phyloP scores from a whole-genome alignment of 2,329 filamentous ascomycete genomes.

The Alternaria brassicicola region DNA sequence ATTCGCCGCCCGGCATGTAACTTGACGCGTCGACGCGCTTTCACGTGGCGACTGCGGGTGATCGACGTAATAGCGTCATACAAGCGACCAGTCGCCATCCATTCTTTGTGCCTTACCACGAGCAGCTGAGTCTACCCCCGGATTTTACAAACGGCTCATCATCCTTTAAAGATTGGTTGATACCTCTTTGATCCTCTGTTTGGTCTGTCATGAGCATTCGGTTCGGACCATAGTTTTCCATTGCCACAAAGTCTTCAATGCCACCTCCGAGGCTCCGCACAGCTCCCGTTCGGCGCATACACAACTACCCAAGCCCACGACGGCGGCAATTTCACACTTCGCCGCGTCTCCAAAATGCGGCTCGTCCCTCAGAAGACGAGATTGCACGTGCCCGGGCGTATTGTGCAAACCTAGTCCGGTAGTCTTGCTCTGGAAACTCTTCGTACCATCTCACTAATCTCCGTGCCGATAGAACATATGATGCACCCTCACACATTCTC shows the following conservation, averaged over 20 bases:
- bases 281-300: conserved; percentile 27
- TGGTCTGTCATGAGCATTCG: conserved; percentile 14
- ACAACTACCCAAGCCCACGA: conserved; percentile 3
- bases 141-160: neutral
- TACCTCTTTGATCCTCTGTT: neutral
- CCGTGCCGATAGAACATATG: conserved; percentile 69
- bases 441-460: neutral
- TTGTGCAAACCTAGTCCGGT: conserved; percentile 65
- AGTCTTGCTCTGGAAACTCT: conserved; percentile 4
- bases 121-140: neutral
- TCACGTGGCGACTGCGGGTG: conserved; percentile 33
- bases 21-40: conserved; percentile 42
- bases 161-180: neutral
- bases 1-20: conserved; percentile 5
- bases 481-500: conserved; percentile 86
- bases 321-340: conserved; percentile 33
- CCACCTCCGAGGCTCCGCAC: conserved; percentile 26
- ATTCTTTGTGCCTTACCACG: conserved; percentile 19
- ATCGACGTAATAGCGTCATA: conserved; percentile 39
- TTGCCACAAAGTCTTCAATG: conserved; percentile 30
- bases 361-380: conserved; percentile 52
- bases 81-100: conserved; percentile 19
- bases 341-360: conserved; percentile 25
- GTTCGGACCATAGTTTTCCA: neutral
- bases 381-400: conserved; percentile 62